phyloP scores from a whole-genome alignment of 2,329 filamentous ascomycete genomes.

The Paecilomyces fulvus region DNA sequence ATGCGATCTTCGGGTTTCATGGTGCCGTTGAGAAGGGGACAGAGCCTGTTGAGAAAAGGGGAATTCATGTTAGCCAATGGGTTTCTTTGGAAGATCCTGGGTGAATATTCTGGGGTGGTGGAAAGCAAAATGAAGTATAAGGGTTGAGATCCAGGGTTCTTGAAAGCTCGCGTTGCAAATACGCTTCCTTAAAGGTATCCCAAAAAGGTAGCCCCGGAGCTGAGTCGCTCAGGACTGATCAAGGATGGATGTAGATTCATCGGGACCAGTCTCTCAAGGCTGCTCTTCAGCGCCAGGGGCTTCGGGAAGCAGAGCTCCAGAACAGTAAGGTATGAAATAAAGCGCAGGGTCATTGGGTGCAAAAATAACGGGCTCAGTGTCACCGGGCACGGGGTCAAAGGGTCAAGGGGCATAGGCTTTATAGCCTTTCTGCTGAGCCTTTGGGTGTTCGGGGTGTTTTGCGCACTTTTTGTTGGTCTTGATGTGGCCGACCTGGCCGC shows the following conservation, averaged over 20 bases:
- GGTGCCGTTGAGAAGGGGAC: conserved; percentile 76
- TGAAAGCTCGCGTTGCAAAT: neutral
- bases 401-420: conserved; percentile 10
- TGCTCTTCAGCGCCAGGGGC: neutral
- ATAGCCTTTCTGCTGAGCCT: conserved; percentile 1
- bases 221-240: neutral
- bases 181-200: neutral
- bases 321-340: neutral
- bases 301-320: neutral
- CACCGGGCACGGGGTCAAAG: neutral
- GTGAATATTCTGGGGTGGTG: conserved; percentile 1
- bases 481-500: conserved; percentile 93
- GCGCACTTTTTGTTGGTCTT: conserved; percentile 95
- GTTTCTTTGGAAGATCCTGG: neutral
- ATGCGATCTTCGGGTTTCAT: conserved; percentile 51
- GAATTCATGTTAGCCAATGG: conserved; percentile 8
- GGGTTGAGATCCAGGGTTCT: neutral
- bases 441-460: conserved; percentile 5
- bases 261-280: neutral
- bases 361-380: neutral
- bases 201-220: neutral
- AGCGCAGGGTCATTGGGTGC: neutral
- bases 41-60: conserved; percentile 50
- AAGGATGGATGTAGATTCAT: neutral
- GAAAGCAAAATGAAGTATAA: neutral